Percentiles rank a stretch among this genome's conserved stretches.
Conservation (phyloP, 208 protist genomes). For the Crithidia expoeki region DNA sequence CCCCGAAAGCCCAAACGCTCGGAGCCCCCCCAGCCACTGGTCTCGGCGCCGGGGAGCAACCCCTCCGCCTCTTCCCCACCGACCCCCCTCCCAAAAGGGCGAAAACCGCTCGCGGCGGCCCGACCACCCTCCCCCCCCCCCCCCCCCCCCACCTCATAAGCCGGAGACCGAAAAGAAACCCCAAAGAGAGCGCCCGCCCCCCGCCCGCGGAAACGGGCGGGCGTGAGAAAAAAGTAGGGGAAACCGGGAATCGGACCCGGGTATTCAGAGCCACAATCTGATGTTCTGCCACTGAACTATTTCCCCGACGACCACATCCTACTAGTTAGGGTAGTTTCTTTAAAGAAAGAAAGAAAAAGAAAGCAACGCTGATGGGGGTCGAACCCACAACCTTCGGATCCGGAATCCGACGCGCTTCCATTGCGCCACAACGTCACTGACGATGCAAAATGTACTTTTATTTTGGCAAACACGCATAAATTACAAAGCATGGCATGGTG, state of each 20-base stretch:
- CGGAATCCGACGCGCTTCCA: slow-evolving; percentile 57
- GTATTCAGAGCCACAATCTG: slow-evolving; percentile 88
- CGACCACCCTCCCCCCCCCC: too few relatives aligned
- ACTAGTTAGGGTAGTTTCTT: background rate
- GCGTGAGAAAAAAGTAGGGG: slow-evolving; percentile 64
- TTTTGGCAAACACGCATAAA: background rate
- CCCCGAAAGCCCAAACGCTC: too few relatives aligned
- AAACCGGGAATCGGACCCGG: slow-evolving; percentile 90
- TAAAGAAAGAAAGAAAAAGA: slow-evolving; percentile 13
- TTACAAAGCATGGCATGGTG: too few relatives aligned
- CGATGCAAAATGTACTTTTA: background rate
- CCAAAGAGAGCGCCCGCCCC: too few relatives aligned
- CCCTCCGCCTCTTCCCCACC: too few relatives aligned
- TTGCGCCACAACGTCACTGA: slow-evolving; percentile 53
- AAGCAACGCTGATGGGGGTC: slow-evolving; percentile 76
- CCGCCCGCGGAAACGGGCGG: too few relatives aligned
- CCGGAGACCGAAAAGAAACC: too few relatives aligned
- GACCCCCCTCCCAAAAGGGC: too few relatives aligned
- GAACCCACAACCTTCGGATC: slow-evolving; percentile 73
- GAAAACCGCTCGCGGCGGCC: too few relatives aligned
- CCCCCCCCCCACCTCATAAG: too few relatives aligned
- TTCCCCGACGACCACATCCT: slow-evolving; percentile 42
- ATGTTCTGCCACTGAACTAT: slow-evolving; percentile 89
- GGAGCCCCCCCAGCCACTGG: too few relatives aligned
- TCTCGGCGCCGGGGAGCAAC: too few relatives aligned